phyloP scores from a whole-genome alignment of 164 flowering plant species.

The Warburgia ugandensis region DNA sequence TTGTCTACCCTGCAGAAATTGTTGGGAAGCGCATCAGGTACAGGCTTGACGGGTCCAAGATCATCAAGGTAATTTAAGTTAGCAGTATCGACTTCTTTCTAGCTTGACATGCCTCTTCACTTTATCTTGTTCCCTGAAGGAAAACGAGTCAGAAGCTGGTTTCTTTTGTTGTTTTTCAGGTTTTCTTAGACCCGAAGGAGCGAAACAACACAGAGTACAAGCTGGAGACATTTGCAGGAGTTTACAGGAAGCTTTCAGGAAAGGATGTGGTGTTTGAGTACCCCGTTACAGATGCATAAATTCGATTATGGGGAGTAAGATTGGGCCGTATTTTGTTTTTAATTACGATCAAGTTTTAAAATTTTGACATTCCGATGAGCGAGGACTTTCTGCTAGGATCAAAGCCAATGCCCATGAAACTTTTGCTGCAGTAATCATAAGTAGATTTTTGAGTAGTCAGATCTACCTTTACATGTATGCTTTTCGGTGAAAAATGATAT shows the following conservation, averaged over 20 bases:
- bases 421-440: too few relatives aligned
- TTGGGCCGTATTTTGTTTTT: background rate
- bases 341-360: background rate
- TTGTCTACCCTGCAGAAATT: constrained; percentile 87
- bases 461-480: too few relatives aligned
- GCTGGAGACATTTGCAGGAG: constrained; percentile 66
- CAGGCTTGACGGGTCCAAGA: constrained; percentile 77
- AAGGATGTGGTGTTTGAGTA: constrained; percentile 81
- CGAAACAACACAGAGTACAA: constrained; percentile 74
- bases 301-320: background rate
- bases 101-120: too few relatives aligned
- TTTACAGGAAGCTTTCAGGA: constrained; percentile 75
- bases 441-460: too few relatives aligned
- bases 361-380: background rate
- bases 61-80: constrained; percentile 95
- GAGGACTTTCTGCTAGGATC: too few relatives aligned
- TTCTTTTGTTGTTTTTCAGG: constrained; percentile 18
- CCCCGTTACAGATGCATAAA: constrained; percentile 53
- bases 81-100: background rate
- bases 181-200: constrained; percentile 74
- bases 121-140: too few relatives aligned
- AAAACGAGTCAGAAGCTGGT: too few relatives aligned
- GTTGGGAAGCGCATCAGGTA: constrained; percentile 88
- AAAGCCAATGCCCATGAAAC: too few relatives aligned
- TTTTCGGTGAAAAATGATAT: too few relatives aligned